Conservation (phyloP, 371 early-diverging fungal species). For the Apophysomyces sp. region DNA sequence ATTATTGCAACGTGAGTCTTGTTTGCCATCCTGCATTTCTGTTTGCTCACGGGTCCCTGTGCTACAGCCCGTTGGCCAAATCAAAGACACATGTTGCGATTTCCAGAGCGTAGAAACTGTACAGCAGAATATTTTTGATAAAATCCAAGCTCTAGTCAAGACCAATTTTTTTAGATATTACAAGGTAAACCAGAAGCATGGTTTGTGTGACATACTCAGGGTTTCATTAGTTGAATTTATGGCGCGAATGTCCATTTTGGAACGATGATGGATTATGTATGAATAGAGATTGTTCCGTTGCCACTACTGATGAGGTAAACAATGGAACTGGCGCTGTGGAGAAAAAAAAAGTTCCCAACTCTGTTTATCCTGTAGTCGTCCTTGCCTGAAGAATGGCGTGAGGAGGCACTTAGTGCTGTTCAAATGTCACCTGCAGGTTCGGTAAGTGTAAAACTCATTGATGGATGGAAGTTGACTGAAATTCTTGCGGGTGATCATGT, state of each 20-base stretch:
- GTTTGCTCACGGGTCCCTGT: neutral
- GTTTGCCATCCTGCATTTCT: neutral
- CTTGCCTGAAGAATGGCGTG: conserved; percentile 53
- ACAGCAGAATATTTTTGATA: conserved; percentile 64
- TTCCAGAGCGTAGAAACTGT: conserved; percentile 77
- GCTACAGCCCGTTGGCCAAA: conserved; percentile 66
- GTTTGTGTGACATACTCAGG: neutral
- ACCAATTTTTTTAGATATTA: conserved; percentile 89
- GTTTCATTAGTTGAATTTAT: conserved; percentile 72
- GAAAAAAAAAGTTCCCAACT: no score
- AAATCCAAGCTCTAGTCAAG: conserved; percentile 70
- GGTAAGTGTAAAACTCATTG: conserved; percentile 41
- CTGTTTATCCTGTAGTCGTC: conserved; percentile 12
- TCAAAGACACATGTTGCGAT: conserved; percentile 83
- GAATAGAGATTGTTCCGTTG: conserved; percentile 86
- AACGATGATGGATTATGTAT: conserved; percentile 79
- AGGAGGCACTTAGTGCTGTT: conserved; percentile 54
- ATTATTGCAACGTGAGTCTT: conserved; percentile 46
- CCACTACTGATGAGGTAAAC: conserved; percentile 71
- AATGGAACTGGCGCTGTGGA: conserved; percentile 8
- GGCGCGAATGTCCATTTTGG: conserved; percentile 95
- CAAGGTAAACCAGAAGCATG: conserved; percentile 52
- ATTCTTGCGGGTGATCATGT: neutral
- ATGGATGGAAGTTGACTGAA: neutral
- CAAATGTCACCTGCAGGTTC: conserved; percentile 49